Evolutionary conservation across 2,329 filamentous ascomycete genomes (phyloP), one percentile per base, ranked within the genome.

Genomic region (Cercospora berteroae): DNA sequence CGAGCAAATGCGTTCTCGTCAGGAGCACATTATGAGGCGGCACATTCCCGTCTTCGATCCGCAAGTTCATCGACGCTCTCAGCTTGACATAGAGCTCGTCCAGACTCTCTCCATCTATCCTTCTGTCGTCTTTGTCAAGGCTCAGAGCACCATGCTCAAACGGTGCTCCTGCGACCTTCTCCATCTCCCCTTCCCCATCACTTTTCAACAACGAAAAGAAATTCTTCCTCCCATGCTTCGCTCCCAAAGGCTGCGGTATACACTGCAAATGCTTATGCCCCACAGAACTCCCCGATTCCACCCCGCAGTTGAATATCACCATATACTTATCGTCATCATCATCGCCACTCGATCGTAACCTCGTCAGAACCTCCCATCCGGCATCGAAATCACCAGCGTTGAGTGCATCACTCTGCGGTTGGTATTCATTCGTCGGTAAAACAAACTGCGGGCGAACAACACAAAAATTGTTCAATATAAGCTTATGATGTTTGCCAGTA

Each of bases 251-350:
- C 60, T 74, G 72, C 0, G 76, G 78, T 59, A 82, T 77, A 1
- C 83, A 64, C 66, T 83, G 81, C 67, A 82, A 72, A 72, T 83
- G 81, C 69, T 83, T 83, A 71, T 83, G 81, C 3, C 80, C 80
- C 64, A 81, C 78, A 13, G 78, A 80, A 1, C 76, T 79, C 18
- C 81, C 82, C 60, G 78, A 79, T 27, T 81, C 78, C 50, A 79
- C 78, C 13, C 82, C 82, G 60, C 81, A 82, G 68, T 83, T 83
- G 72, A 80, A 83, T 39, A 83, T 80, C 60, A 80, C 74, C 73
- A 83, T 77, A 29, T 78, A 77, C 10, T 50, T 42, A 3, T 68
- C 64, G 56, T 27, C 48, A 9, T 50, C 9, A 13, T 29, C 48
- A 12, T 55, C 23, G 16, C 1, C n/a, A 12, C 12, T 3, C n/a